Evolutionary conservation across 2,329 filamentous ascomycete genomes (phyloP), one percentile per base, ranked within the genome.

Genomic region (Aaosphaeria pasadenensis): DNA sequence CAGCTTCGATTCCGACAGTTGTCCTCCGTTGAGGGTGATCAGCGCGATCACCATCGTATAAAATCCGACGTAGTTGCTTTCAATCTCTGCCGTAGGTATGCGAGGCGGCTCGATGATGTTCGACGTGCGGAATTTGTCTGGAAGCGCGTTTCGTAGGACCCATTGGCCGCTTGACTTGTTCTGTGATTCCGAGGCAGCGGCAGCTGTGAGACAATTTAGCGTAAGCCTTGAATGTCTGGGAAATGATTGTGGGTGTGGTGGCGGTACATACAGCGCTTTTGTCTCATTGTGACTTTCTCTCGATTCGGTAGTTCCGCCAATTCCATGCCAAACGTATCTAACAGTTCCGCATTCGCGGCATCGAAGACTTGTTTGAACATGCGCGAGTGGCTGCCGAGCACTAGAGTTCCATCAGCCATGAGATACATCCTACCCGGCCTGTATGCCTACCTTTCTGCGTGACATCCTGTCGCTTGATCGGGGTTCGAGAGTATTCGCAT

Each of bases 301-400:
- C 81, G 82, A 1, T 81, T 77, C 0, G 94, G 91, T 43, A 97
- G 77, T 71, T 96, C 91, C 4, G 83, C 78, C 78, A 99, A 81
- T 67, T 91, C 81, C 91, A 97, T 96, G n/a, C 94, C 94, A 71
- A 96, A 97, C 1, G 85, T 79, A 2, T 74, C 73, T 42, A 79
- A 76, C 35, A 99, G 74, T 56, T 88, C 81, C 32, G 75, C 71
- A 67, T 99, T 92, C 39, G 92, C 89, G 38, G 81, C 76, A 0
- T 82, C 81, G 62, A 96, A 96, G 4, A 96, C 83, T 9, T 73
- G 69, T 64, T 84, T 91, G 68, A 96, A 97, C 33, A 84, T 76
- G 31, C 86, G 78, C 5, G 83, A 80, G 41, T 84, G 79, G 13
- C 80, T 74, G 0, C 87, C 88, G 7, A 96, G 82, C 1, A 95